Evolutionary conservation across 1,284 basidiomycete genomes (phyloP).

Genomic region (Cryptococcus jaspeensis): DNA sequence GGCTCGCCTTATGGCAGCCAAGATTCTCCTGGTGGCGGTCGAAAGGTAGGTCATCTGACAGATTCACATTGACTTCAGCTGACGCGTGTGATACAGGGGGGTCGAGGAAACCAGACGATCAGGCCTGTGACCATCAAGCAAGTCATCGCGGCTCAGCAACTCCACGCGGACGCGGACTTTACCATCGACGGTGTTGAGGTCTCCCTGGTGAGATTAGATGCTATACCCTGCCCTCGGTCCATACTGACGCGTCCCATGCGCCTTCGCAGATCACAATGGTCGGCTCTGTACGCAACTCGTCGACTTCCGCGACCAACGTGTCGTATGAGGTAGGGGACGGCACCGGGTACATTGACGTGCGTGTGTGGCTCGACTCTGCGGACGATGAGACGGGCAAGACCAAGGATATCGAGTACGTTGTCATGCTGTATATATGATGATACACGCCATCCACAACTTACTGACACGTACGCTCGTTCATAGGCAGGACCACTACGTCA

Average conservation of each 20-base stretch:
- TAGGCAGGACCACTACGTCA: conserved; percentile 75
- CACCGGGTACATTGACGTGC: conserved; percentile 80
- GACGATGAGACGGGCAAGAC: conserved; percentile 59
- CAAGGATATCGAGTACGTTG: conserved; percentile 52
- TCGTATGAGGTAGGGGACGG: conserved; percentile 85
- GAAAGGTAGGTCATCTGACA: conserved; percentile 25
- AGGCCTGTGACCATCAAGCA: conserved; percentile 85
- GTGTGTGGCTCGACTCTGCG: conserved; percentile 79
- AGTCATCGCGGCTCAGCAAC: conserved; percentile 71
- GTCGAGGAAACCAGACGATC: conserved; percentile 62
- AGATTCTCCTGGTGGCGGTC: conserved; percentile 36
- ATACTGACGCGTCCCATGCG: background rate
- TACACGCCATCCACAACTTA: background rate
- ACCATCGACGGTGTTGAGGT: conserved; percentile 76
- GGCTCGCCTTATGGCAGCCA: conserved; percentile 41
- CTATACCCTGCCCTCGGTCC: background rate
- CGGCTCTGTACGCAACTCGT: conserved; percentile 71
- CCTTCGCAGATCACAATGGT: conserved; percentile 62
- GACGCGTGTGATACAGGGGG: background rate
- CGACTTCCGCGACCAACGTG: conserved; percentile 75
- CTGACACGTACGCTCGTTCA: background rate
- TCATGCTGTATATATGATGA: background rate
- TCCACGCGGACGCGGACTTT: conserved; percentile 86
- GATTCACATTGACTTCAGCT: background rate
- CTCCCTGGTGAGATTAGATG: conserved; percentile 62